These are phyloP conservation scores for Myriosclerotinia scirpicola DNA, from an alignment of 2,329 filamentous ascomycete species.

Conservation along the genomic window DNA sequence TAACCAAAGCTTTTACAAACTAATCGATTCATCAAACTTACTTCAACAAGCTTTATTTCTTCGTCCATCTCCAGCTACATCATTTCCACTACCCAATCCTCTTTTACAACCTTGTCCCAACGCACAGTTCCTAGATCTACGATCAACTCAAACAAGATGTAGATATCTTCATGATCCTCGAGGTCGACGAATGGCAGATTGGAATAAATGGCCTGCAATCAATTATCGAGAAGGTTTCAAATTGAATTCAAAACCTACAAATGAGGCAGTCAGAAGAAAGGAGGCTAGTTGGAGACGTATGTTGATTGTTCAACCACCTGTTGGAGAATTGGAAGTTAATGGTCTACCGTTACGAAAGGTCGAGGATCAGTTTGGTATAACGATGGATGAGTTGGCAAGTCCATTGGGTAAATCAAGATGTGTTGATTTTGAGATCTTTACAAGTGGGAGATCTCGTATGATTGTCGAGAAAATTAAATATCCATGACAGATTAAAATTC, in stretches of 20 bases:
- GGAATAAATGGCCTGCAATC: slow-evolving; percentile 8
- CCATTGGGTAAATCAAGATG: slow-evolving; percentile 11
- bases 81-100: not conserved
- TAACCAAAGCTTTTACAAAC: not conserved
- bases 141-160: slow-evolving; percentile 9
- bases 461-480: slow-evolving; percentile 19
- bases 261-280: slow-evolving; percentile 10
- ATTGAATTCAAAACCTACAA: not conserved
- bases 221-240: not conserved
- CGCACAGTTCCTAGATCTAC: slow-evolving; percentile 20
- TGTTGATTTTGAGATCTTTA: slow-evolving; percentile 20
- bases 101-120: not conserved
- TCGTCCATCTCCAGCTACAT: slow-evolving; percentile 8
- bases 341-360: not conserved
- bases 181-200: slow-evolving; percentile 1
- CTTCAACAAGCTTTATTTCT: slow-evolving; percentile 17
- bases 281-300: slow-evolving; percentile 18
- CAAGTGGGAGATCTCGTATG: slow-evolving; percentile 15
- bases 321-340: slow-evolving; percentile 12
- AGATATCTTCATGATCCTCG: slow-evolving; percentile 13
- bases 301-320: slow-evolving; percentile 20
- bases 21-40: slow-evolving; percentile 18
- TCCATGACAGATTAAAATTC: not conserved
- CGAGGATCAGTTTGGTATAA: slow-evolving; percentile 4
- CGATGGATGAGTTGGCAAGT: slow-evolving; percentile 16